These are phyloP conservation scores for Cenchrus purpureus DNA, from an alignment of 176 grass and related monocot species.

Conservation along the genomic window DNA sequence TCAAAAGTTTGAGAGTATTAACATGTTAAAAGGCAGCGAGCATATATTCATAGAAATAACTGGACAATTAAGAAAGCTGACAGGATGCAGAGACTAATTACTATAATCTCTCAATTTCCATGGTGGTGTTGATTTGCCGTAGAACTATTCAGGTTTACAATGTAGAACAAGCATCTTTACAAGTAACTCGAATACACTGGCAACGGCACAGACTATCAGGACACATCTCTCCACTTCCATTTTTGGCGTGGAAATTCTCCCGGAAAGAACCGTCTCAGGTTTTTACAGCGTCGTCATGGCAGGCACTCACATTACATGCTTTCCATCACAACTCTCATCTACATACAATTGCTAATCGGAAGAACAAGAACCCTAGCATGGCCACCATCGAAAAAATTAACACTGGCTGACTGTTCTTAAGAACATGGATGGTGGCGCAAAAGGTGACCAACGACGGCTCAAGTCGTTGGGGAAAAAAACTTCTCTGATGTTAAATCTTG, in stretches of 20 bases:
- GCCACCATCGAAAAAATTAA: slow-evolving; percentile 35
- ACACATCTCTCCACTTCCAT: slow-evolving; percentile 49
- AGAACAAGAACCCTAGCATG: slow-evolving; percentile 47
- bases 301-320: slow-evolving; percentile 46
- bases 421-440: slow-evolving; percentile 30
- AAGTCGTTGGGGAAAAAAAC: slow-evolving; percentile 17
- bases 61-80: background rate
- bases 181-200: slow-evolving; percentile 15
- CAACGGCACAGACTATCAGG: slow-evolving; percentile 16
- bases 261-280: slow-evolving; percentile 36
- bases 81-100: background rate
- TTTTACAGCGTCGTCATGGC: slow-evolving; percentile 45
- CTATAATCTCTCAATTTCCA: slow-evolving; percentile 1
- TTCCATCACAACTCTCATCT: slow-evolving; percentile 51
- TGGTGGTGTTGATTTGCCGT: slow-evolving; percentile 3
- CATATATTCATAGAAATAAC: background rate
- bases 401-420: slow-evolving; percentile 33
- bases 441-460: slow-evolving; percentile 7
- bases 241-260: slow-evolving; percentile 45
- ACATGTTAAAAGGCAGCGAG: background rate
- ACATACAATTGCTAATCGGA: slow-evolving; percentile 62
- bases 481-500: slow-evolving; percentile 52
- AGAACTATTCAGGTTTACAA: slow-evolving; percentile 21
- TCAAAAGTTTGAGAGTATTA: background rate
- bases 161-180: slow-evolving; percentile 11